Base-by-base conservation (phyloP, 139 green algal genomes). In the Chlorella sp. region DNA sequence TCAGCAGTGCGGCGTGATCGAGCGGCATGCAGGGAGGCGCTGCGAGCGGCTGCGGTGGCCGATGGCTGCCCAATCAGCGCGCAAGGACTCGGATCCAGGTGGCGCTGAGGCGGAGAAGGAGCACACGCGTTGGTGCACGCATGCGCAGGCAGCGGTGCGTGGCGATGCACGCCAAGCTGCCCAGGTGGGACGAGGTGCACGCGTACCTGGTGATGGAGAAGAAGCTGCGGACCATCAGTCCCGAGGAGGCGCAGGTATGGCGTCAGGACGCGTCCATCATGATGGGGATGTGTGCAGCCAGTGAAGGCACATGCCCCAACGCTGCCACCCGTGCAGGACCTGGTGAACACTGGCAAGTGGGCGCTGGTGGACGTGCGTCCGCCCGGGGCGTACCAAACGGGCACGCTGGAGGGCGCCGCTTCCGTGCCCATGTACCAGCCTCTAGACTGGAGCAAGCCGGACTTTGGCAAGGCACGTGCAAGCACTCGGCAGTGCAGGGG, bases 281-380 rank as follows among this genome's bases (percentile, higher is more conserved):
- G 42, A 10, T 55, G 10, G 17, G 42, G 10, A 55, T 55, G 42
- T 55, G 42, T 55, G 42, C 42, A 55, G 10, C 42, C 42, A 55
- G 17, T 24, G 10, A 55, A 55, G 17, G 10, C 10, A 17, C 17
- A 24, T 55, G 42, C 10, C 42, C 10, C 10, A 55, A 55, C 17
- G 42, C 42, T 55, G 42, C 10, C 17, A 55, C 42, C 42, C 42
- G 10, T 17, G 10, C 65, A 71, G 65, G 49, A 42, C 5, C 42
- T 72, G 3, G 30, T 32, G 22, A 29, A n/a, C 30, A 42, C 32
- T 62, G 75, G 70, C 20, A 26, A 71, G 49, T 75, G 61, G 55
- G 74, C 83, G 27, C 31, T 87, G 24, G 34, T 84, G 27, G 84
- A 89, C 33, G 84, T 89, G 31, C 72, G 84, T 0, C 77, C 81